A percentile compares a stretch with the other conserved stretches of the same genome.
Evolutionary conservation across 305 asterid genomes (phyloP).

Genomic region (Coffea humblotiana): DNA sequence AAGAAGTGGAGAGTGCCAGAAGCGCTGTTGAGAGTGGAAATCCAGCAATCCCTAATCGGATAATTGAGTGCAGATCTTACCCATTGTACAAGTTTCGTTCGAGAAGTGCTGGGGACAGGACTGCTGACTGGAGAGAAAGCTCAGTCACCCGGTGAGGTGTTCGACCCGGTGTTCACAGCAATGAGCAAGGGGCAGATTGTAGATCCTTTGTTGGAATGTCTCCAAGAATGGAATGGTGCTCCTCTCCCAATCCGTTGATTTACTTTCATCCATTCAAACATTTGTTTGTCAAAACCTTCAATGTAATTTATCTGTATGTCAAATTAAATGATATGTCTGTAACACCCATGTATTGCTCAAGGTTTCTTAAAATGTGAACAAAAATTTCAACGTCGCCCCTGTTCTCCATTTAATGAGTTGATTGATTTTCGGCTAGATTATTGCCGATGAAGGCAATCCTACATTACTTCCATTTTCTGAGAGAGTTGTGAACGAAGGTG

Average conservation of each 20-base stretch:
- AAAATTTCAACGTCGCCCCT: neutral
- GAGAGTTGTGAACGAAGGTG: neutral
- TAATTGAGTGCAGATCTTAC: constrained; percentile 78
- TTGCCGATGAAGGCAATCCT: neutral
- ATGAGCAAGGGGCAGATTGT: constrained; percentile 54
- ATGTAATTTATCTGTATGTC: neutral
- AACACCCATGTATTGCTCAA: constrained; percentile 2
- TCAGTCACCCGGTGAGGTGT: constrained; percentile 74
- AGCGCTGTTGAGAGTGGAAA: constrained; percentile 55
- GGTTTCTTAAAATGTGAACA: neutral
- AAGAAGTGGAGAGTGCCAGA: constrained; percentile 73
- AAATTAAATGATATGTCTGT: neutral
- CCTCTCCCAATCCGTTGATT: constrained; percentile 67
- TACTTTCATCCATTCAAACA: neutral
- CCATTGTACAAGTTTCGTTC: constrained; percentile 72
- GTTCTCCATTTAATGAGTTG: neutral
- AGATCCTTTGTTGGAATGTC: constrained; percentile 79
- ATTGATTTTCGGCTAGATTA: neutral
- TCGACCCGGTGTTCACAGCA: constrained; percentile 73
- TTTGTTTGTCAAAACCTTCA: neutral
- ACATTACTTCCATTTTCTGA: neutral
- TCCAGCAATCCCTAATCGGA: constrained; percentile 48
- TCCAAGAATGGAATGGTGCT: constrained; percentile 73
- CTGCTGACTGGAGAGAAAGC: constrained; percentile 70
- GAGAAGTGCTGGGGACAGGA: constrained; percentile 56